Evolutionary conservation across 139 green algal species (phyloP).

Genomic region (Microglena sp.): DNA sequence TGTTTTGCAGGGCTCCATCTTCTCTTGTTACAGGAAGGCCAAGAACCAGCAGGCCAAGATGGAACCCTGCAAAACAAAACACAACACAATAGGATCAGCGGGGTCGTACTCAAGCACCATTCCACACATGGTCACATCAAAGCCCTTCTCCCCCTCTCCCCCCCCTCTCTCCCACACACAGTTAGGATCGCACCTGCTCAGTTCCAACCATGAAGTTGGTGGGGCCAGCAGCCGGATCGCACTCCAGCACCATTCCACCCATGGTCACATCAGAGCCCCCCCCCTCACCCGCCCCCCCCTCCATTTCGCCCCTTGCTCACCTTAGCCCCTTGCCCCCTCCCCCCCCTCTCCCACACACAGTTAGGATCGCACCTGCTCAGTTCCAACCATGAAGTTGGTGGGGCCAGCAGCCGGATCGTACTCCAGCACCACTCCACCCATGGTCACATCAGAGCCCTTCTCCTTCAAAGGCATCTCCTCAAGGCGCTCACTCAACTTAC

Average conservation of each 20-base stretch:
- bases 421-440: constrained; percentile 66
- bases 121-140: constrained; percentile 51
- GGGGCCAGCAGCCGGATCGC: constrained; percentile 65
- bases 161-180: too few relatives aligned
- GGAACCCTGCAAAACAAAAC: constrained; percentile 11
- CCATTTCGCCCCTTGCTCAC: too few relatives aligned
- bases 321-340: too few relatives aligned
- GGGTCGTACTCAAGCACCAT: constrained; percentile 72
- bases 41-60: constrained; percentile 59
- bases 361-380: constrained; percentile 46
- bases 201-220: constrained; percentile 94
- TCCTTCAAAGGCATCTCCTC: constrained; percentile 62
- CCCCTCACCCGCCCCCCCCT: too few relatives aligned
- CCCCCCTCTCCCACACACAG: too few relatives aligned
- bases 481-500: constrained; percentile 63
- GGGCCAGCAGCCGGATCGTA: constrained; percentile 76
- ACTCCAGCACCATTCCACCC: constrained; percentile 68
- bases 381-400: constrained; percentile 94
- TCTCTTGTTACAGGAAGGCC: constrained; percentile 82
- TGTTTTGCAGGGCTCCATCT: constrained; percentile 20
- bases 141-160: too few relatives aligned
- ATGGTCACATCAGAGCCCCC: constrained; percentile 45
- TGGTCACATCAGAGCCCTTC: constrained; percentile 47
- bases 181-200: constrained; percentile 43
- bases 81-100: constrained; percentile 23